A percentile compares a stretch with the other conserved stretches of the same genome.
phyloP scores from a whole-genome alignment of 2,329 filamentous ascomycete genomes.

The Zymoseptoria crescenta region DNA sequence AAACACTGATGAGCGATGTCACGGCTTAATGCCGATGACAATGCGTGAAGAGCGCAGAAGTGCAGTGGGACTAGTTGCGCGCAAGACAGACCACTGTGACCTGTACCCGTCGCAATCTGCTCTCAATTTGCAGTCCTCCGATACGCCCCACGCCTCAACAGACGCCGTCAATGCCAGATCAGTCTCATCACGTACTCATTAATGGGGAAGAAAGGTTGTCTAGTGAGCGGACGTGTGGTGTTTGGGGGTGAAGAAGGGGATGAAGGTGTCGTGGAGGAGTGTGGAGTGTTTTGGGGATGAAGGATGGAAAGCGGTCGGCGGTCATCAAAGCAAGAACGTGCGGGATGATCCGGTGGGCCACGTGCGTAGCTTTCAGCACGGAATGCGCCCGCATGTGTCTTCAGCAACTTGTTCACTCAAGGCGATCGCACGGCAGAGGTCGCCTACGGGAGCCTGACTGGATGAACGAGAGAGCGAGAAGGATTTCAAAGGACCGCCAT shows the following conservation, averaged over 20 bases:
- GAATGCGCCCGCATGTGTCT: neutral
- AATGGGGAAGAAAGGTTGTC: conserved; percentile 5
- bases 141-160: conserved; percentile 8
- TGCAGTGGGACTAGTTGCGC: neutral
- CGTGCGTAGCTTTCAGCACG: neutral
- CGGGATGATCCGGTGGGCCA: neutral
- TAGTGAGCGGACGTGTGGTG: conserved; percentile 1
- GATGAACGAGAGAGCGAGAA: neutral
- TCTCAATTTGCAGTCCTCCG: neutral
- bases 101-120: conserved; percentile 15
- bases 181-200: conserved; percentile 17
- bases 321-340: neutral
- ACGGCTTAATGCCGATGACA: conserved; percentile 5
- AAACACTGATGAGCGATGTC: neutral
- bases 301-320: neutral
- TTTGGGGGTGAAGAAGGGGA: conserved; percentile 1
- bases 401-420: neutral
- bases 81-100: neutral
- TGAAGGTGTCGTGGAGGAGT: conserved; percentile 2
- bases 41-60: conserved; percentile 4
- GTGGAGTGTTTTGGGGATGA: neutral
- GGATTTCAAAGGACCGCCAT: neutral
- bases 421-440: neutral
- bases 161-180: conserved; percentile 13
- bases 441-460: neutral